These are phyloP conservation scores for Prunella vulgaris DNA, from an alignment of 257 asterid species.

Conservation along the genomic window DNA sequence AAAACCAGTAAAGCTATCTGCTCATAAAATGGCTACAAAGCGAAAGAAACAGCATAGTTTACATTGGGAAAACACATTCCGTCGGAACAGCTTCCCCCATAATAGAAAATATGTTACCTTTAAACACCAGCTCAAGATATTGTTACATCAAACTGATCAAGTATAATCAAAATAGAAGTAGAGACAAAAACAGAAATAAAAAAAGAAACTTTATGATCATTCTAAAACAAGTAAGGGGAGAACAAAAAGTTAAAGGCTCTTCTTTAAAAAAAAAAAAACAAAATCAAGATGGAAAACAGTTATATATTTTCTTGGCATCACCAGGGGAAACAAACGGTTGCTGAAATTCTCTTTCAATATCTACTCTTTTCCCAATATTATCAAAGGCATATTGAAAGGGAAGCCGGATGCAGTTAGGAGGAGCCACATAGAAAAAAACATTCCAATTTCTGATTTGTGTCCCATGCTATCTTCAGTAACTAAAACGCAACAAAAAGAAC, in stretches of 20 bases:
- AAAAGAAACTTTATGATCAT: background rate
- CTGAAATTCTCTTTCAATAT: background rate
- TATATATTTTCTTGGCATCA: background rate
- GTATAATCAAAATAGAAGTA: background rate
- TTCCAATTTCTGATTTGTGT: background rate
- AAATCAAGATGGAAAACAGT: background rate
- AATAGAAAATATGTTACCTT: background rate
- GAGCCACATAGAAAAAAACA: background rate
- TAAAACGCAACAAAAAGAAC: conserved; percentile 4
- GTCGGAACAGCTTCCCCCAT: background rate
- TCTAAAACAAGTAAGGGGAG: background rate
- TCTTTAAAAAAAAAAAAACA: background rate
- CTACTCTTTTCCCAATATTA: background rate
- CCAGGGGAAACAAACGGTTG: background rate
- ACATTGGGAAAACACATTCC: background rate
- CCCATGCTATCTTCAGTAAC: background rate
- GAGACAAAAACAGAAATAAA: background rate
- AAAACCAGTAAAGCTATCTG: background rate
- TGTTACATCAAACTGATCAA: background rate
- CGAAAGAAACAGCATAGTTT: background rate
- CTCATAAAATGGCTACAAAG: background rate
- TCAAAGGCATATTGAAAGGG: background rate
- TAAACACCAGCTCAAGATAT: background rate
- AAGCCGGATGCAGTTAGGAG: background rate
- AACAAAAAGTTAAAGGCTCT: background rate